These are phyloP conservation scores for Macrotyloma uniflorum DNA, from an alignment of 306 rosid genomes.

Conservation along the genomic window DNA sequence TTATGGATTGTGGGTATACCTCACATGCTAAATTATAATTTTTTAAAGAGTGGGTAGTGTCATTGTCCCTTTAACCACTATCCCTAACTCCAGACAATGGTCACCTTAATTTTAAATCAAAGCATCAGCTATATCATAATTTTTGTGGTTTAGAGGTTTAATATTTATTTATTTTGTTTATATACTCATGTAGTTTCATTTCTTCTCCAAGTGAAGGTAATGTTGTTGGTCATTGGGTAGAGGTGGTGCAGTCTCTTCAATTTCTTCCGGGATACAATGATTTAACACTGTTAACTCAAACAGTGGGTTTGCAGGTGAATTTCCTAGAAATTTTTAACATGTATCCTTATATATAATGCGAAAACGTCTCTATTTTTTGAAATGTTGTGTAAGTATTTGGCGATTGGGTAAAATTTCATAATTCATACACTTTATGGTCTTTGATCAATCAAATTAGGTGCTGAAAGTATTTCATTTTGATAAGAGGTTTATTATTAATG, in stretches of 20 bases:
- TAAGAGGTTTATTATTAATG: background rate
- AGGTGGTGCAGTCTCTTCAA: slow-evolving; percentile 73
- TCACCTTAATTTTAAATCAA: background rate
- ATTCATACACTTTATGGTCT: slow-evolving; percentile 8
- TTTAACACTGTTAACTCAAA: slow-evolving; percentile 67
- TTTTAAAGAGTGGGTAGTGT: background rate
- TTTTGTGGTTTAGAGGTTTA: slow-evolving; percentile 24
- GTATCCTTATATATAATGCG: slow-evolving; percentile 24
- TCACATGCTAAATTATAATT: background rate
- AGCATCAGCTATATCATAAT: slow-evolving; percentile 19
- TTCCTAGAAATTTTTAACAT: slow-evolving; percentile 25
- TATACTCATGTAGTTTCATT: slow-evolving; percentile 29
- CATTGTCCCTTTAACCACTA: background rate
- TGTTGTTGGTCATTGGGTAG: slow-evolving; percentile 75
- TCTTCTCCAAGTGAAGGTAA: slow-evolving; percentile 66
- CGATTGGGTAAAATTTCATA: slow-evolving; percentile 20
- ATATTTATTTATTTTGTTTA: slow-evolving; percentile 1
- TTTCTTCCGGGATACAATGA: slow-evolving; percentile 82
- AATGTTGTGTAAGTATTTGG: background rate
- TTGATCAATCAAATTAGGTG: slow-evolving; percentile 2
- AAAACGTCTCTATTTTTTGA: background rate
- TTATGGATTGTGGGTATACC: background rate
- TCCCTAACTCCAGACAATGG: background rate
- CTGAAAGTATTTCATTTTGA: background rate
- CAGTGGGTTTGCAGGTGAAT: slow-evolving; percentile 93